A percentile compares a stretch with the other conserved stretches of the same genome.
Evolutionary conservation across 306 rosid species (phyloP).

Genomic region (Trifolium dubium): DNA sequence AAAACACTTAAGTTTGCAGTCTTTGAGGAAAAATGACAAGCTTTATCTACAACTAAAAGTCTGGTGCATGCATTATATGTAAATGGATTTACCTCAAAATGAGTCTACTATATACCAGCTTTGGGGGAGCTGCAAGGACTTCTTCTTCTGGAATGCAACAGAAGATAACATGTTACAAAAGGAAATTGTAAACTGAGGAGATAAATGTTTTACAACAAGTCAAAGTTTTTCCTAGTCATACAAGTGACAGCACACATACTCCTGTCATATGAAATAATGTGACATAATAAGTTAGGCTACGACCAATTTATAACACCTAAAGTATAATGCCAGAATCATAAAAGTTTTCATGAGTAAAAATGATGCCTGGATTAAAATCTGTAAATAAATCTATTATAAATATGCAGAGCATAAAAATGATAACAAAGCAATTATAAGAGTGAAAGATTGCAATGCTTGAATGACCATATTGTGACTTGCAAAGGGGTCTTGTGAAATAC

Average conservation of each 20-base stretch:
- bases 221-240: slow-evolving; percentile 12
- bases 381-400: slow-evolving; percentile 13
- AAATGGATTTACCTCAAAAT: slow-evolving; percentile 67
- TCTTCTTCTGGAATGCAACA: slow-evolving; percentile 71
- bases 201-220: slow-evolving; percentile 22
- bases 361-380: slow-evolving; percentile 16
- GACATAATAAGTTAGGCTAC: slow-evolving; percentile 15
- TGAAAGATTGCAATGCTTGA: not conserved
- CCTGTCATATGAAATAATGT: not conserved
- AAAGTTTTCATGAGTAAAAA: not conserved
- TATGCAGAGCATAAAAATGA: not conserved
- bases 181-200: slow-evolving; percentile 31
- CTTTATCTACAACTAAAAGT: slow-evolving; percentile 32
- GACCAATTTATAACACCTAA: slow-evolving; percentile 12
- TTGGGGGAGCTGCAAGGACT: slow-evolving; percentile 92
- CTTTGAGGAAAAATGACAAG: slow-evolving; percentile 16
- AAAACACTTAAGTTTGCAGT: slow-evolving; percentile 22
- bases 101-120: slow-evolving; percentile 85
- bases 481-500: not conserved
- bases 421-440: not conserved
- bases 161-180: slow-evolving; percentile 39
- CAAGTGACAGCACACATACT: slow-evolving; percentile 19
- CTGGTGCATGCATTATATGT: slow-evolving; percentile 20
- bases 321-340: not conserved
- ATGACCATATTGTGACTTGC: slow-evolving; percentile 11